phyloP scores from a whole-genome alignment of 345 rosid genomes.

The Nephelium lappaceum region DNA sequence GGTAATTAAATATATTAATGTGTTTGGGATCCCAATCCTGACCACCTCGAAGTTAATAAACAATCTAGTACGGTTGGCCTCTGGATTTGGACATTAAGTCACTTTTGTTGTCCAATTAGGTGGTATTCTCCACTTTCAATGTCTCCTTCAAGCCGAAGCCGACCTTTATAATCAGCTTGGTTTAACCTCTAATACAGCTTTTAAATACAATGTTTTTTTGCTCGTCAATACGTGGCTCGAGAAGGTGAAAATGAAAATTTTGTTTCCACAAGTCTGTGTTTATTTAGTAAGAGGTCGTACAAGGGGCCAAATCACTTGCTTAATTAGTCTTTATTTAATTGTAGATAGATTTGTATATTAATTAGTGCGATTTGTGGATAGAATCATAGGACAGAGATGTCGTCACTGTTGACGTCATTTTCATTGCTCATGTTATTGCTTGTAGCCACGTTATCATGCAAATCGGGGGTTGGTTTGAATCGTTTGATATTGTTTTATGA shows the following conservation, averaged over 20 bases:
- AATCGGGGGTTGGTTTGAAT: background rate
- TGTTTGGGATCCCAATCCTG: slow-evolving; percentile 49
- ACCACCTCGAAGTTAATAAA: slow-evolving; percentile 44
- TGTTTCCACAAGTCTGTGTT: background rate
- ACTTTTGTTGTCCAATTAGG: slow-evolving; percentile 52
- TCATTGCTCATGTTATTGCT: background rate
- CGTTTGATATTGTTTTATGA: background rate
- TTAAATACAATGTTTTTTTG: slow-evolving; percentile 7
- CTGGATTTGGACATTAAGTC: slow-evolving; percentile 46
- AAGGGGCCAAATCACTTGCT: background rate
- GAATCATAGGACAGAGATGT: slow-evolving; percentile 9
- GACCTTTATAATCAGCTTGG: slow-evolving; percentile 9
- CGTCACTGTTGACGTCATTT: slow-evolving; percentile 41
- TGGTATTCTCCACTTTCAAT: slow-evolving; percentile 30
- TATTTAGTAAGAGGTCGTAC: background rate
- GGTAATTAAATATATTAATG: slow-evolving; percentile 9
- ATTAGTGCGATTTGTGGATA: background rate
- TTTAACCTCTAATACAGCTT: slow-evolving; percentile 6
- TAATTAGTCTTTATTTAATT: background rate
- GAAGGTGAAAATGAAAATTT: slow-evolving; percentile 30
- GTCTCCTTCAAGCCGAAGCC: slow-evolving; percentile 16
- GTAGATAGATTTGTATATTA: background rate
- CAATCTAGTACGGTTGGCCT: slow-evolving; percentile 38
- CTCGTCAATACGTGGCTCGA: slow-evolving; percentile 60
- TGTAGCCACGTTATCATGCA: background rate